Evolutionary conservation across 2,329 filamentous ascomycete genomes (phyloP).

Genomic region (Beauveria bassiana): DNA sequence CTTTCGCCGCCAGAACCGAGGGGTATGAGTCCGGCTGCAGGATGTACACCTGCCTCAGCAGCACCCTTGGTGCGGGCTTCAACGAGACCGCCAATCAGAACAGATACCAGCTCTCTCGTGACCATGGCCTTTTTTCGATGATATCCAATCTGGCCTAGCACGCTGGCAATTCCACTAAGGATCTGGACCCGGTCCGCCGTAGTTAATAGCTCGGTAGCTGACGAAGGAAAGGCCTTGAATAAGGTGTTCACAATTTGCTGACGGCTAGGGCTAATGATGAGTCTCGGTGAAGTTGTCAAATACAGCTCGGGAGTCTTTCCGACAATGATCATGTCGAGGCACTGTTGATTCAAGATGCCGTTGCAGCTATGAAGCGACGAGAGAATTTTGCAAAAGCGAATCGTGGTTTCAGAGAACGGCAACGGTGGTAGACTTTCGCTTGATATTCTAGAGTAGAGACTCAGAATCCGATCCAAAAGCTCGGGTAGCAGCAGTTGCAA

Average conservation of each 20-base stretch:
- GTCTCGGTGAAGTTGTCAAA: constrained; percentile 44
- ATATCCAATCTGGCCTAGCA: constrained; percentile 71
- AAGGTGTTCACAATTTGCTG: constrained; percentile 57
- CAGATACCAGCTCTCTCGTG: constrained; percentile 73
- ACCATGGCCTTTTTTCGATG: constrained; percentile 88
- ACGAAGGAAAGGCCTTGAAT: constrained; percentile 63
- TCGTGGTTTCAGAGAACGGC: constrained; percentile 62
- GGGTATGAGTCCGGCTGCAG: constrained; percentile 75
- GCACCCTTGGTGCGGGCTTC: constrained; percentile 88
- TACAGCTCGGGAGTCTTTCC: constrained; percentile 47
- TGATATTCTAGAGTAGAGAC: constrained; percentile 63
- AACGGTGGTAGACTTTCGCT: constrained; percentile 64
- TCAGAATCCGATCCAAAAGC: constrained; percentile 65
- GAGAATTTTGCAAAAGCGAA: constrained; percentile 65
- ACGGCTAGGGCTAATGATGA: constrained; percentile 49
- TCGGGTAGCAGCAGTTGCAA: constrained; percentile 60
- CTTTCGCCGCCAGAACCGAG: constrained; percentile 50
- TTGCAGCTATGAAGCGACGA: constrained; percentile 58
- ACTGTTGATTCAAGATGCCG: constrained; percentile 53
- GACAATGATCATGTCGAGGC: constrained; percentile 57
- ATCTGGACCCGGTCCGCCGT: constrained; percentile 71
- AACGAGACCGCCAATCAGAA: constrained; percentile 75
- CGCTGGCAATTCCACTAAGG: constrained; percentile 76
- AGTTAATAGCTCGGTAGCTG: constrained; percentile 58
- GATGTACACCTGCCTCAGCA: constrained; percentile 93